Percentiles rank a stretch among this genome's conserved stretches.
Evolutionary conservation across 192 early-diverging fungal species (phyloP).

Genomic region (Geranomyces variabilis): DNA sequence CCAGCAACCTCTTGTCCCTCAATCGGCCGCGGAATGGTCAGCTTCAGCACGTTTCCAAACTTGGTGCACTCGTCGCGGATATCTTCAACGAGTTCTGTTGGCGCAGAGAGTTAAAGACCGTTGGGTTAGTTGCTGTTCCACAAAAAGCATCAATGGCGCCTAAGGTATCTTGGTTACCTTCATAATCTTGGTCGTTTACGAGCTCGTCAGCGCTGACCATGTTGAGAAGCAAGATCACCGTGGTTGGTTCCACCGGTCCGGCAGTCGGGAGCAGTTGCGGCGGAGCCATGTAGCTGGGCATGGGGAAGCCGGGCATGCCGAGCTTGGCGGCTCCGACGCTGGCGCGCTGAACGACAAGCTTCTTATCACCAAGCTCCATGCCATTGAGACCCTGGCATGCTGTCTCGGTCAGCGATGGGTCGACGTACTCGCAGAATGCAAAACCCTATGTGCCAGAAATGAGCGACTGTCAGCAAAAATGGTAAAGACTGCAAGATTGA

Average conservation of each 20-base stretch:
- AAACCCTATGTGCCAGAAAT: conserved; percentile 68
- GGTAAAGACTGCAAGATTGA: not conserved
- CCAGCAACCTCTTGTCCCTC: conserved; percentile 62
- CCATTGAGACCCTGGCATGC: conserved; percentile 95
- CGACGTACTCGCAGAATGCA: conserved; percentile 95
- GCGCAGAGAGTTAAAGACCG: not conserved
- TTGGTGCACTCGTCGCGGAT: conserved; percentile 86
- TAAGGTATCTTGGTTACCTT: conserved; percentile 54
- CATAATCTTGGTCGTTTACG: conserved; percentile 80
- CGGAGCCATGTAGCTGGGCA: conserved; percentile 20
- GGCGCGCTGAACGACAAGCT: conserved; percentile 92
- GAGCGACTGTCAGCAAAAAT: not conserved
- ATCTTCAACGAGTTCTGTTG: conserved; percentile 84
- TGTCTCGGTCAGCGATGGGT: conserved; percentile 85
- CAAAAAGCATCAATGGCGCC: too few species aligned
- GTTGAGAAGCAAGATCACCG: conserved; percentile 87
- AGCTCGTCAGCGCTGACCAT: conserved; percentile 92
- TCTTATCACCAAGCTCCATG: conserved; percentile 92
- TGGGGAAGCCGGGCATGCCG: conserved; percentile 49
- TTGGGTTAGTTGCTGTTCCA: too few species aligned
- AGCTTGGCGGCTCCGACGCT: conserved; percentile 75
- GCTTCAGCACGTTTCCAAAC: conserved; percentile 77
- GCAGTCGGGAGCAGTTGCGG: conserved; percentile 49
- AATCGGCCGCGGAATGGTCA: conserved; percentile 83
- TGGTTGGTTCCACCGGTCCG: conserved; percentile 71